These are phyloP conservation scores for Tephrocybe rancida DNA, from an alignment of 768 basidiomycete species.

Conservation along the genomic window DNA sequence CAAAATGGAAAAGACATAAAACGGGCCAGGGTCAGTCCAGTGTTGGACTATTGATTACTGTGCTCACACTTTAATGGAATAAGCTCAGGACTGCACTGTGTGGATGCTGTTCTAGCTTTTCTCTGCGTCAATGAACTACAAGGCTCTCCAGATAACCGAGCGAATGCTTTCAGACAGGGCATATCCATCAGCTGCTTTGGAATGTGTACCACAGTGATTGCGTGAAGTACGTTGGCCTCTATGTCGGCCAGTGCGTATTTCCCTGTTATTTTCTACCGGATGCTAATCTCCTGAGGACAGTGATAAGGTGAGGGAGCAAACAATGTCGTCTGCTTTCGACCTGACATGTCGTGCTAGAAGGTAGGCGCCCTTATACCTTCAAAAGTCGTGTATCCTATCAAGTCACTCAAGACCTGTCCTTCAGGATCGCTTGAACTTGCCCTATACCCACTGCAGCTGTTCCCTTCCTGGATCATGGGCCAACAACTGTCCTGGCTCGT, in stretches of 20 bases:
- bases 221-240: constrained; percentile 40
- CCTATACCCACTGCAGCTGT: constrained; percentile 65
- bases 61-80: too few species aligned
- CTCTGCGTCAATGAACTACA: too few species aligned
- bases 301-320: constrained; percentile 42
- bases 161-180: too few species aligned
- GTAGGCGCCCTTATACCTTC: constrained; percentile 1
- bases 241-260: constrained; percentile 54
- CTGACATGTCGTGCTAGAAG: constrained; percentile 31
- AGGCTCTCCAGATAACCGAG: too few species aligned
- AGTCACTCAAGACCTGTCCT: not conserved
- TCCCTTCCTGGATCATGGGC: constrained; percentile 45
- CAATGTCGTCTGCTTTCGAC: constrained; percentile 49
- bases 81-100: too few species aligned
- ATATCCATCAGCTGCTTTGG: constrained; percentile 66
- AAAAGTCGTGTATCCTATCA: not conserved
- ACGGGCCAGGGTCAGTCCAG: too few species aligned
- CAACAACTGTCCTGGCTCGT: constrained; percentile 42
- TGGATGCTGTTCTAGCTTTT: too few species aligned
- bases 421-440: constrained; percentile 46
- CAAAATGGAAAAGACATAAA: too few species aligned
- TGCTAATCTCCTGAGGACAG: constrained; percentile 33
- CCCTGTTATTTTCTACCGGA: not conserved
- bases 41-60: too few species aligned
- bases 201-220: constrained; percentile 48